A percentile compares a stretch with the other conserved stretches of the same genome.
phyloP scores from a whole-genome alignment of 805 yeast species.

The Candida arabinofermentans region DNA sequence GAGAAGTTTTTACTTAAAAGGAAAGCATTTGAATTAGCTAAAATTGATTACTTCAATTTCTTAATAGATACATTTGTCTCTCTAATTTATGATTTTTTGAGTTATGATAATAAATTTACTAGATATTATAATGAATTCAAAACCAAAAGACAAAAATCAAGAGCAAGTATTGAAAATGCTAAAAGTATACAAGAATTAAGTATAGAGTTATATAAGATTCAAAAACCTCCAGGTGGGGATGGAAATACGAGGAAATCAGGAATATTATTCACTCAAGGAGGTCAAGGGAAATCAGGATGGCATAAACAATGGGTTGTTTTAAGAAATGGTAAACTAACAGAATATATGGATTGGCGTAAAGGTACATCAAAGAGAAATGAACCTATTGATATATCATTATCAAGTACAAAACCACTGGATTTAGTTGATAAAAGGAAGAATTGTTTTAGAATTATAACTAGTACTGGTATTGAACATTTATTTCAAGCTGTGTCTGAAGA shows the following conservation, averaged over 20 bases:
- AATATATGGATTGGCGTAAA: slow-evolving; percentile 77
- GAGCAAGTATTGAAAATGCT: slow-evolving; percentile 17
- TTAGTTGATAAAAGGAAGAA: slow-evolving; percentile 41
- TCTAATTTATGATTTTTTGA: slow-evolving; percentile 12
- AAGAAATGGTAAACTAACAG: slow-evolving; percentile 61
- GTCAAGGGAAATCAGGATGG: slow-evolving; percentile 69
- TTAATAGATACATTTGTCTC: slow-evolving; percentile 25
- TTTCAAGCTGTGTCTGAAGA: slow-evolving; percentile 71
- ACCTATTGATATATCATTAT: slow-evolving; percentile 68
- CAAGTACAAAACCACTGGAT: slow-evolving; percentile 50
- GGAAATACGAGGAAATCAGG: slow-evolving; percentile 34
- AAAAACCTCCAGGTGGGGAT: slow-evolving; percentile 3
- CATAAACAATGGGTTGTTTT: slow-evolving; percentile 85
- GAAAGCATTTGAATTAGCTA: slow-evolving; percentile 29
- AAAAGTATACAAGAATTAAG: slow-evolving; percentile 29
- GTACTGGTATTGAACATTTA: slow-evolving; percentile 58
- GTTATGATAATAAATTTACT: slow-evolving; percentile 12
- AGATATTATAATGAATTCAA: slow-evolving; percentile 10
- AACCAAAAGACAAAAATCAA: slow-evolving; percentile 14
- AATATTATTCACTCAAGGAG: slow-evolving; percentile 53
- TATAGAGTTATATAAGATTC: slow-evolving; percentile 39
- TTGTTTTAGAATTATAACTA: slow-evolving; percentile 76
- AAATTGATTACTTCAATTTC: slow-evolving; percentile 28
- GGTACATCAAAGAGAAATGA: slow-evolving; percentile 57
- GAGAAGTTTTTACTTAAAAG: slow-evolving; percentile 30